Evolutionary conservation across 1,284 basidiomycete species (phyloP), one percentile per base, ranked within the genome.

Genomic region (Psilocybe mexicana): DNA sequence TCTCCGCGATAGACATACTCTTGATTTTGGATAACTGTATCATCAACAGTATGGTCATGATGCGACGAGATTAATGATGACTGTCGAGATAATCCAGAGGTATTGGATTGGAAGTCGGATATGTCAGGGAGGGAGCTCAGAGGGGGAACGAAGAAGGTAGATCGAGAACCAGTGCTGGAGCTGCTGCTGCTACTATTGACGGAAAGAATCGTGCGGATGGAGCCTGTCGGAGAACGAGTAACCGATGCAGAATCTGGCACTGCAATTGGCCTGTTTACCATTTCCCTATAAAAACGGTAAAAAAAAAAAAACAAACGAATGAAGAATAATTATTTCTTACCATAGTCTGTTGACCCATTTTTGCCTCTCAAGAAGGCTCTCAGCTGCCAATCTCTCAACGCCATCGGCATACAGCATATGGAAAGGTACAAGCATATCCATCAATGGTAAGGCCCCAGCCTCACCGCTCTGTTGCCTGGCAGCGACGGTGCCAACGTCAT

Each of bases 321-420:
- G 59, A 47, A 59, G 56, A 62, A 43, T 28, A 74, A 18, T 18
- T 18, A 18, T 18, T 18, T 18, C 86, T 50, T 65, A 93, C 93
- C 91, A 94, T 52, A 96, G 83, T 2, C 91, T 83, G 65, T 88
- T 90, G 24, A 94, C 90, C 93, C 94, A 95, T 71, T 88, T 84
- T 49, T 93, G 89, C 61, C 93, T 79, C 67, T 94, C 91, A 57
- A 88, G 72, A 3, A 93, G 82, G 60, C 90, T 93, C 67, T 94
- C 93, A 23, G 91, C 87, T 0, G 87, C 93, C 10, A 96, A 70
- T 10, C 93, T 76, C 70, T 96, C 94, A 1, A 92, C 86, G 2
- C 93, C 93, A 70, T 96, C 94, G 18, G 83, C 82, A 68, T 96
- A 96, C 35, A 93, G 69, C 75, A 96, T 81, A 68, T 94, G 92